Conservation (phyloP, 129 eudicot species). For the Helichrysum umbraculigerum region DNA sequence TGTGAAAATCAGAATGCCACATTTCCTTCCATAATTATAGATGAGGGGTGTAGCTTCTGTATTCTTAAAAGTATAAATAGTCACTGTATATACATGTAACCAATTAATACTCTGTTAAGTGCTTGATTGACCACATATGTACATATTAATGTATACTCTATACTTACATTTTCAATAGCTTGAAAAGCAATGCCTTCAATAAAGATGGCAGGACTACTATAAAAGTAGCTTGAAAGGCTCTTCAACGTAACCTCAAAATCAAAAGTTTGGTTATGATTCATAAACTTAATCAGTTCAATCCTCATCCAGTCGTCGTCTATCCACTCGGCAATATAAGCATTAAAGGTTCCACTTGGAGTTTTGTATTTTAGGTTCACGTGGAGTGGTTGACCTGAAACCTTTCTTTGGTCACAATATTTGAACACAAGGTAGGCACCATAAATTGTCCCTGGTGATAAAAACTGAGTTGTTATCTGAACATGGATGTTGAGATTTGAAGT, state of each 20-base stretch:
- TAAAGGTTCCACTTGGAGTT: not conserved
- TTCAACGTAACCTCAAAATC: not conserved
- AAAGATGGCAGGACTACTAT: not conserved
- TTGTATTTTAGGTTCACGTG: not conserved
- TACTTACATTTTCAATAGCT: not conserved
- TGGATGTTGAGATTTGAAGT: not conserved
- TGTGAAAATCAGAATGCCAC: no score
- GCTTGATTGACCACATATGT: not conserved
- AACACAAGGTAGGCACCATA: not conserved
- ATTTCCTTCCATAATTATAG: no score
- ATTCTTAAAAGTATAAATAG: no score
- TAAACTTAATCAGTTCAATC: not conserved
- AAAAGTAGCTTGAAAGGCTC: not conserved
- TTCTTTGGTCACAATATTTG: not conserved
- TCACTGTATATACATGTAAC: no score
- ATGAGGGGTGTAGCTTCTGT: no score
- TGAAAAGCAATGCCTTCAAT: not conserved
- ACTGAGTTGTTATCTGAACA: not conserved
- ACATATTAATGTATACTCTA: no score
- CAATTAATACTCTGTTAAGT: no score
- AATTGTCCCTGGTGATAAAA: not conserved
- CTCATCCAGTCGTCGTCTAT: not conserved
- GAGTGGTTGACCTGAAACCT: not conserved
- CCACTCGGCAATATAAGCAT: not conserved
- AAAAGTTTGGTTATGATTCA: not conserved